Percentiles rank a stretch among this genome's conserved stretches.
These are phyloP conservation scores for Talaromyces trachyspermus DNA, from an alignment of 495 filamentous ascomycete genomes.

Conservation along the genomic window DNA sequence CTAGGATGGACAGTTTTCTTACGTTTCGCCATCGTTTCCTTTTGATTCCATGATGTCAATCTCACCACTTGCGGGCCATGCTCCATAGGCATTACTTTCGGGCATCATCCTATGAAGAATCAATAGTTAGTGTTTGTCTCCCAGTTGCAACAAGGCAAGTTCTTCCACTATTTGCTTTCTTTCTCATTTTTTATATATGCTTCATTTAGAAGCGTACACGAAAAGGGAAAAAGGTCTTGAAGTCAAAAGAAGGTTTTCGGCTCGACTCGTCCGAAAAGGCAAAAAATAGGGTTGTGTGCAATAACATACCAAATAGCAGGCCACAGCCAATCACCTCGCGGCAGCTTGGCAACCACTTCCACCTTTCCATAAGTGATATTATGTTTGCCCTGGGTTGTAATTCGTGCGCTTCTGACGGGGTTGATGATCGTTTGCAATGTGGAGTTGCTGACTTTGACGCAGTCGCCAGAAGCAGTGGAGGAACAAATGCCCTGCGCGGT, in stretches of 20 bases:
- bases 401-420: constrained; percentile 66
- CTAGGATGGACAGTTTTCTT: constrained; percentile 20
- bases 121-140: not conserved
- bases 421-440: constrained; percentile 69
- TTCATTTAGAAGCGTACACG: not conserved
- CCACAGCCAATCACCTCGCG: constrained; percentile 78
- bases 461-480: constrained; percentile 43
- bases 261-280: not conserved
- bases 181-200: too few species aligned
- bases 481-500: constrained; percentile 55
- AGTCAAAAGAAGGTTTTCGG: not conserved
- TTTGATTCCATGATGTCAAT: constrained; percentile 75
- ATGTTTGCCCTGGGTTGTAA: constrained; percentile 60
- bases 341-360: constrained; percentile 69
- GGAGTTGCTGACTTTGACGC: constrained; percentile 55
- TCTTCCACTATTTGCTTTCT: too few species aligned
- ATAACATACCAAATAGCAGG: constrained; percentile 59
- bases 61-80: constrained; percentile 73
- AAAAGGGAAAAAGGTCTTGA: not conserved
- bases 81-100: constrained; percentile 57
- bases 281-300: not conserved
- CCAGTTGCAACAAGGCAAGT: too few species aligned
- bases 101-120: constrained; percentile 53
- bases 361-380: constrained; percentile 72
- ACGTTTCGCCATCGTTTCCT: constrained; percentile 63